phyloP scores from a whole-genome alignment of 75 land plant genomes.

The Gnetum montanum region DNA sequence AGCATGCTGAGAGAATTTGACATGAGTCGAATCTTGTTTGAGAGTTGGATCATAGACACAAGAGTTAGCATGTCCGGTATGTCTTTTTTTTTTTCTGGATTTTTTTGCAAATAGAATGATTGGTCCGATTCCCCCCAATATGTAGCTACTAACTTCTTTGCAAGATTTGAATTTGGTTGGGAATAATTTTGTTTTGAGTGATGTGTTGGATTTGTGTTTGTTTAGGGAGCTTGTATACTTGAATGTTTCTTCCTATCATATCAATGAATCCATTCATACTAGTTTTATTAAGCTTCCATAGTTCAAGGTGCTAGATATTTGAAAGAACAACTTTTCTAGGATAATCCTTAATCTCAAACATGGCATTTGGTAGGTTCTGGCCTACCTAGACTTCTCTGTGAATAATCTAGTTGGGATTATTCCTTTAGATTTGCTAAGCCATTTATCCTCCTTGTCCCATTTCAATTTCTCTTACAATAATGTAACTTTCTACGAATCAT shows the following conservation, averaged over 20 bases:
- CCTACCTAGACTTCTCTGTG: constrained; percentile 44
- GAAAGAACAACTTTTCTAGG: constrained; percentile 41
- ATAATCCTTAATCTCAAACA: constrained; percentile 30
- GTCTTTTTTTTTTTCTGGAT: constrained; percentile 39
- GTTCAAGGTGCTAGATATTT: constrained; percentile 43
- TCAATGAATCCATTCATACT: constrained; percentile 40
- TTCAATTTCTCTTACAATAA: constrained; percentile 65
- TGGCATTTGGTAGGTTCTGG: constrained; percentile 10
- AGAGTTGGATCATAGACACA: constrained; percentile 13
- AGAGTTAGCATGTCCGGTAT: constrained; percentile 23
- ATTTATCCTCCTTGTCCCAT: constrained; percentile 24
- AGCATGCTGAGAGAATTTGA: constrained; percentile 10
- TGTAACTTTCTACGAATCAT: constrained; percentile 33
- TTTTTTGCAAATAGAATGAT: constrained; percentile 47
- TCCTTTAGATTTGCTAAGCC: constrained; percentile 15
- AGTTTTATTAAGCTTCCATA: constrained; percentile 19
- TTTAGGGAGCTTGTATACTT: constrained; percentile 36
- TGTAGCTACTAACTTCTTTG: constrained; percentile 20
- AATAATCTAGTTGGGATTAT: constrained; percentile 63
- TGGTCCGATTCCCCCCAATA: constrained; percentile 20
- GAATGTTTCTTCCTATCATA: constrained; percentile 44
- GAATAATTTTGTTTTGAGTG: constrained; percentile 27
- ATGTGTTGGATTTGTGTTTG: constrained; percentile 21
- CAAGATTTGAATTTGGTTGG: constrained; percentile 51
- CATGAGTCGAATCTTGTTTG: constrained; percentile 11